A percentile compares a stretch with the other conserved stretches of the same genome.
Evolutionary conservation across 129 eudicot genomes (phyloP).

Genomic region (Arctium minus): DNA sequence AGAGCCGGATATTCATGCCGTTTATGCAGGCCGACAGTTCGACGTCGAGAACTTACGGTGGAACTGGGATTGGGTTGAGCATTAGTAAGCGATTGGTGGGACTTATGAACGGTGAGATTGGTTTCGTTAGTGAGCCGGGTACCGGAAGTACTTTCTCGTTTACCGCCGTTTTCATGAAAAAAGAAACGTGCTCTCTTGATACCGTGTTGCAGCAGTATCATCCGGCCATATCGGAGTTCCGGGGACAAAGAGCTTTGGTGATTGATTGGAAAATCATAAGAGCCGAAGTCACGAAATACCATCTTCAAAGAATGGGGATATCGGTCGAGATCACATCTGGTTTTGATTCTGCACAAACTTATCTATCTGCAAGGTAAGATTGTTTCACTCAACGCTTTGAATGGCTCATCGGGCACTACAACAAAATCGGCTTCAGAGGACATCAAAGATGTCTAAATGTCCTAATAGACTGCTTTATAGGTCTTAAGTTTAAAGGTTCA

Average conservation of each 20-base stretch:
- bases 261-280: conserved; percentile 66
- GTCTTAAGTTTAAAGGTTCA: neutral
- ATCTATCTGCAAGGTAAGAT: conserved; percentile 40
- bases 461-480: neutral
- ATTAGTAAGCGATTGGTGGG: conserved; percentile 83
- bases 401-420: neutral
- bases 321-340: conserved; percentile 43
- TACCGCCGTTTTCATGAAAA: conserved; percentile 54
- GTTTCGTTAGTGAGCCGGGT: conserved; percentile 66
- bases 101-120: conserved; percentile 93
- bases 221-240: conserved; percentile 51
- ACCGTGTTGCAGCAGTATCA: conserved; percentile 38
- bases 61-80: conserved; percentile 96
- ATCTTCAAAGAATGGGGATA: conserved; percentile 79
- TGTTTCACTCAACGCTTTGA: neutral
- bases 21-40: conserved; percentile 98
- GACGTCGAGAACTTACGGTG: conserved; percentile 83
- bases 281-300: conserved; percentile 81
- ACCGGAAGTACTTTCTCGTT: conserved; percentile 83
- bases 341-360: conserved; percentile 53
- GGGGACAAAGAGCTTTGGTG: conserved; percentile 70
- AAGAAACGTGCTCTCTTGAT: conserved; percentile 31
- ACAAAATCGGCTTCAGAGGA: neutral
- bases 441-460: neutral
- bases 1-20: conserved; percentile 70